A percentile compares a stretch with the other conserved stretches of the same genome.
These are phyloP conservation scores for Thelonectria blattea DNA, from an alignment of 2,329 filamentous ascomycete genomes.

Conservation along the genomic window DNA sequence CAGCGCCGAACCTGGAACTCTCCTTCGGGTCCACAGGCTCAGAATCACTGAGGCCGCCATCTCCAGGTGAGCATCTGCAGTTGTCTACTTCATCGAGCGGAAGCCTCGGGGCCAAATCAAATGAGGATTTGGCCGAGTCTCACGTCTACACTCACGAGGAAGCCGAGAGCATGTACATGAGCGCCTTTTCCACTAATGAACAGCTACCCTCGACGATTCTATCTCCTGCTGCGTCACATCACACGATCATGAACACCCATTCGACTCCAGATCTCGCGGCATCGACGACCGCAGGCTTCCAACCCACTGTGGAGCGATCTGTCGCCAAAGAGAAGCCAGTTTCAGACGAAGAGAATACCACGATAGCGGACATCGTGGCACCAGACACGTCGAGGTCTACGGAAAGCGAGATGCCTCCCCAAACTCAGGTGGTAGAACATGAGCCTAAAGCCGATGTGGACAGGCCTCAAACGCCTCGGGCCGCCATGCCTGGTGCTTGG, in stretches of 20 bases:
- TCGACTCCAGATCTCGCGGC: neutral
- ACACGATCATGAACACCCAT: slow-evolving; percentile 8
- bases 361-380: neutral
- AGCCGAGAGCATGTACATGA: slow-evolving; percentile 88
- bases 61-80: slow-evolving; percentile 20
- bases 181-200: slow-evolving; percentile 62
- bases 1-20: slow-evolving; percentile 29
- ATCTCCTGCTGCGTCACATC: slow-evolving; percentile 18
- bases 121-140: slow-evolving; percentile 66
- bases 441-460: neutral
- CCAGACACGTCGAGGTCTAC: neutral
- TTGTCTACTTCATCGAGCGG: slow-evolving; percentile 23
- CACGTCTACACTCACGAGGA: slow-evolving; percentile 79
- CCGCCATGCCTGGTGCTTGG: slow-evolving; percentile 60
- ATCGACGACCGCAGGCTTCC: neutral
- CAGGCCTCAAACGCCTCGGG: slow-evolving; percentile 17
- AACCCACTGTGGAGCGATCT: neutral
- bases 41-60: slow-evolving; percentile 9
- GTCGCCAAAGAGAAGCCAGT: neutral
- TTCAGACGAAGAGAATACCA: neutral
- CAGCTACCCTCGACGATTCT: slow-evolving; percentile 30
- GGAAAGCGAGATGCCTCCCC: neutral
- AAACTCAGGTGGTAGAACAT: neutral
- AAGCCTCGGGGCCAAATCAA: slow-evolving; percentile 24
- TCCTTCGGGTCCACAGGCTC: slow-evolving; percentile 27